phyloP scores from a whole-genome alignment of 192 early-diverging fungal species.

The Entophlyctis helioformis region DNA sequence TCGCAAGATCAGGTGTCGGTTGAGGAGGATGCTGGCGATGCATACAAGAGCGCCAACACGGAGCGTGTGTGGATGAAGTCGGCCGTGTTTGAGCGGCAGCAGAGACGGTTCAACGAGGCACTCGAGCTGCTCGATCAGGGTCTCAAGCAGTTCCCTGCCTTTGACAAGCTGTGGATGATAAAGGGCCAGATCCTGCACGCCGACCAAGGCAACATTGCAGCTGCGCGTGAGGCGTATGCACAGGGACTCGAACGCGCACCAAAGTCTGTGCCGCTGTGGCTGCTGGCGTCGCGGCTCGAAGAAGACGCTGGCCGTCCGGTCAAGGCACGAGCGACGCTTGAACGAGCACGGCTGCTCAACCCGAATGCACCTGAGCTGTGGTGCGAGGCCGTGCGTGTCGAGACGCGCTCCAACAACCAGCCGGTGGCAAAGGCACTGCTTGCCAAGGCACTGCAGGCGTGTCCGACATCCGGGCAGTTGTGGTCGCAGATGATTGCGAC shows the following conservation, averaged over 20 bases:
- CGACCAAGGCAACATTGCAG: constrained; percentile 42
- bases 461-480: constrained; percentile 68
- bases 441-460: constrained; percentile 88
- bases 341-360: constrained; percentile 73
- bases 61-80: too few relatives aligned
- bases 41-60: too few relatives aligned
- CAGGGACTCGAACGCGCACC: constrained; percentile 67
- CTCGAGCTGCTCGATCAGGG: constrained; percentile 34
- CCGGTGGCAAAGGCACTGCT: constrained; percentile 62
- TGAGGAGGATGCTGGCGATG: too few relatives aligned
- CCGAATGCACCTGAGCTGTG: constrained; percentile 73
- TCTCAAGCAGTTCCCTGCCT: too few relatives aligned
- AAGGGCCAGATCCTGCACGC: constrained; percentile 63
- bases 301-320: constrained; percentile 49
- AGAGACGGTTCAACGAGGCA: constrained; percentile 53
- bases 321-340: constrained; percentile 71
- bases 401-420: constrained; percentile 55
- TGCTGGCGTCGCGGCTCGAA: constrained; percentile 68
- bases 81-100: too few relatives aligned
- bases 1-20: too few relatives aligned
- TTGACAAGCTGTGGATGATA: constrained; percentile 84
- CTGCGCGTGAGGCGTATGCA: constrained; percentile 63
- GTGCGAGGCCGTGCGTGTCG: constrained; percentile 72
- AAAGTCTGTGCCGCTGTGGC: constrained; percentile 68
- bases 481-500: constrained; percentile 83